These are phyloP conservation scores for Ilex aquifolium DNA, from an alignment of 257 asterid species.

Conservation along the genomic window DNA sequence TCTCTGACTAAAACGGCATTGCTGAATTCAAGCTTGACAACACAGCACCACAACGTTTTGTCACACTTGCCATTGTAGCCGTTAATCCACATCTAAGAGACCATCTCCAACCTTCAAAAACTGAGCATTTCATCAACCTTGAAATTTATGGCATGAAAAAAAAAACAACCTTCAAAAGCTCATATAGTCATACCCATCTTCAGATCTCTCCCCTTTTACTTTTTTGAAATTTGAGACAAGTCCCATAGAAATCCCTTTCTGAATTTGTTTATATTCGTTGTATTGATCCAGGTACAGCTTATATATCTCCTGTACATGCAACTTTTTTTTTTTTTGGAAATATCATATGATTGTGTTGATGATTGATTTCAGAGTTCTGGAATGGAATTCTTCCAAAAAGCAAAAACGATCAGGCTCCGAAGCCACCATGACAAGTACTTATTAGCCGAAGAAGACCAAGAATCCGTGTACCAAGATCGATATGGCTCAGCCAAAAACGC, in stretches of 20 bases:
- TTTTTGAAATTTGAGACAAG: background rate
- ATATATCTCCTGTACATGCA: slow-evolving; percentile 26
- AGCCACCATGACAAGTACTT: slow-evolving; percentile 74
- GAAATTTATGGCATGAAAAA: no score
- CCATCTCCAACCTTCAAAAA: no score
- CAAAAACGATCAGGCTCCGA: slow-evolving; percentile 56
- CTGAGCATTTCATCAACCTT: background rate
- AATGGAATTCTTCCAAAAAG: slow-evolving; percentile 68
- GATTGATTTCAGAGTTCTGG: slow-evolving; percentile 39
- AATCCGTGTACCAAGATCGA: slow-evolving; percentile 61
- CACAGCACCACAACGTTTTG: no score
- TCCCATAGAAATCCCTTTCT: slow-evolving; percentile 3
- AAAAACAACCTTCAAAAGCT: background rate
- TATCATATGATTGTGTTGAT: background rate
- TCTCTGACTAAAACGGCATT: no score
- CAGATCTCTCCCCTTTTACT: background rate
- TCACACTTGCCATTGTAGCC: no score
- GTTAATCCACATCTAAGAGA: no score
- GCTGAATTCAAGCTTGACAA: no score
- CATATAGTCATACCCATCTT: background rate
- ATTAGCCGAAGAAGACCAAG: slow-evolving; percentile 59
- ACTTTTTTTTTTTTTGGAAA: background rate
- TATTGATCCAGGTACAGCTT: background rate
- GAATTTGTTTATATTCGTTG: no score
- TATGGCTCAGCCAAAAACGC: slow-evolving; percentile 36